Conservation (phyloP, 2,329 filamentous ascomycete species). For the Ophiostoma triangulosporum region DNA sequence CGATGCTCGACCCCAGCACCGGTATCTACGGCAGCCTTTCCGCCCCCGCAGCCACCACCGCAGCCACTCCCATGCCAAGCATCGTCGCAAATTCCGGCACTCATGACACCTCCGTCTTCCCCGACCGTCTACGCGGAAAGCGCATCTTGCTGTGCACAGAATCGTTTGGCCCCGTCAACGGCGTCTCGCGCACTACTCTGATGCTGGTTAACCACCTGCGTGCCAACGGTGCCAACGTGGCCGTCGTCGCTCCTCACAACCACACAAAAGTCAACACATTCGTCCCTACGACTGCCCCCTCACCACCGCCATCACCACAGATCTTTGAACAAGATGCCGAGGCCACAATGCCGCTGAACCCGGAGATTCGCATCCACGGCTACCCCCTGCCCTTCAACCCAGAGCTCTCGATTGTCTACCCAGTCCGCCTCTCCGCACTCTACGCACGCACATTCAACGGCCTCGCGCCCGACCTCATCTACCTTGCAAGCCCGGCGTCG, state of each 20-base stretch:
- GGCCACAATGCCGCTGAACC: constrained; percentile 12
- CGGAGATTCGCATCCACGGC: constrained; percentile 47
- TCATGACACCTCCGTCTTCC: constrained; percentile 33
- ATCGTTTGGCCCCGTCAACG: constrained; percentile 59
- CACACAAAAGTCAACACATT: constrained; percentile 42
- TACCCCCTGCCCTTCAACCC: constrained; percentile 59
- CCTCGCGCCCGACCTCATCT: constrained; percentile 48
- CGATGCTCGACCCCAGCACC: not conserved
- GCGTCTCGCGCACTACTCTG: constrained; percentile 57
- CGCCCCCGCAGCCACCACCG: not conserved
- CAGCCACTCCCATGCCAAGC: too few relatives aligned
- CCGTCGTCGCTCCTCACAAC: constrained; percentile 51
- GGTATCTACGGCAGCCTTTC: not conserved
- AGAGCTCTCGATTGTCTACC: constrained; percentile 56
- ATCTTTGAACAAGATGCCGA: not conserved
- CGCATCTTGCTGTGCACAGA: constrained; percentile 55
- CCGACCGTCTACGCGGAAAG: constrained; percentile 39
- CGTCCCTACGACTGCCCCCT: constrained; percentile 21
- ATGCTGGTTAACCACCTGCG: constrained; percentile 56
- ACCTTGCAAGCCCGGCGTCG: constrained; percentile 55
- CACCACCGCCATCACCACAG: constrained; percentile 8
- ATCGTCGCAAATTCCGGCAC: not conserved
- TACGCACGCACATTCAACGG: constrained; percentile 45
- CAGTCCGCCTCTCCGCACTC: constrained; percentile 49
- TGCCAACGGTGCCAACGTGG: constrained; percentile 48